Base-by-base conservation (phyloP, 2,329 filamentous ascomycete species). In the Exophiala mesophila region DNA sequence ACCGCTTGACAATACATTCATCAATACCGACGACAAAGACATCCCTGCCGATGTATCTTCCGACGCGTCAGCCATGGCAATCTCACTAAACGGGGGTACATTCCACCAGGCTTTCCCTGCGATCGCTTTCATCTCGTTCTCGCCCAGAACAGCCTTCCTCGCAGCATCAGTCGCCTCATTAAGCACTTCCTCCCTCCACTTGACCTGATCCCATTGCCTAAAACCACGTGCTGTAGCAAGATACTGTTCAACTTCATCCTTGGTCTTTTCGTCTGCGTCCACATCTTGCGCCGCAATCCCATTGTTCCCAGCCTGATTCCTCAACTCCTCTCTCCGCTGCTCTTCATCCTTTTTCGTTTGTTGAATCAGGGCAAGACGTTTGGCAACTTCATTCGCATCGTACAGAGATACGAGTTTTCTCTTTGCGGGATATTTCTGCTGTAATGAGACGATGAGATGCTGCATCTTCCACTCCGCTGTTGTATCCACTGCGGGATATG, bases 301-400 rank as follows among this genome's bases (percentile, higher is more conserved):
- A 6, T 26, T 12, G 12, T 21, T 39, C 12, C 36, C 9, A 30
- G 17, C 17, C 17, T 45, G 40, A 17, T 45, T n/a, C 18, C 47
- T 36, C 17, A 41, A 24, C 38, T 31, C 40, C 37, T 51, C 43
- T 15, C 31, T 38, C 5, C 42, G 45, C 10, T 44, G 35, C 3
- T 41, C 38, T 23, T 45, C 46, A 17, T 45, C 51, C 16, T 48
- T 54, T 23, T 39, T 45, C 23, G 41, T 37, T 36, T 48, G 45
- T 30, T 55, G 47, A 29, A 51, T 47, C 33, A 49, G 23, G 2
- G 65, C 68, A 49, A 75, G 50, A 16, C 75, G 57, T 52, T 71
- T 74, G 6, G 76, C 74, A 15, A 81, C 74, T 58, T 80, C 76
- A 54, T 79, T 81, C 8, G 77, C 77, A 57, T 82, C 77, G 28